A percentile compares a stretch with the other conserved stretches of the same genome.
Conservation (phyloP, 2,329 filamentous ascomycete species). For the Fusarium proliferatum region DNA sequence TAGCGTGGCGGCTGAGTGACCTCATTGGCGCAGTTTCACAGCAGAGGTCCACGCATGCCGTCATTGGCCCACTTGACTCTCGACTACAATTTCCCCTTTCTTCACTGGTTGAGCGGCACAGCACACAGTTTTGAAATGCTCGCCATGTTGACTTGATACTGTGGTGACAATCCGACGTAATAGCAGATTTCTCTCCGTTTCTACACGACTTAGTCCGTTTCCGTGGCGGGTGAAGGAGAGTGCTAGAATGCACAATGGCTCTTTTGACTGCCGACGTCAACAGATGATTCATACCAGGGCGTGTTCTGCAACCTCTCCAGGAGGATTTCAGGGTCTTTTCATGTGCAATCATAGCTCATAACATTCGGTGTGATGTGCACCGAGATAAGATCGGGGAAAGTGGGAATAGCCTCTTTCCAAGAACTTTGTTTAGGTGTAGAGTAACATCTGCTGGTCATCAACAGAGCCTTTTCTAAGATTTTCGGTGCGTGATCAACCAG, state of each 20-base stretch:
- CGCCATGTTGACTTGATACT: conserved; percentile 13
- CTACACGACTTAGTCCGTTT: conserved; percentile 28
- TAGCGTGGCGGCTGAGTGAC: conserved; percentile 38
- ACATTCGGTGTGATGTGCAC: background rate
- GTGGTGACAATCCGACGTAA: conserved; percentile 30
- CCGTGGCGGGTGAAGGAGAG: conserved; percentile 11
- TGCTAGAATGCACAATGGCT: background rate
- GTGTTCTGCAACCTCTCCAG: background rate
- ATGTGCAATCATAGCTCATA: conserved; percentile 1
- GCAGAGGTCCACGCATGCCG: conserved; percentile 31
- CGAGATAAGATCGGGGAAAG: background rate
- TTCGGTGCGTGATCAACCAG: background rate
- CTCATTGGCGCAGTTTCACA: conserved; percentile 37
- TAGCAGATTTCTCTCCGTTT: conserved; percentile 29
- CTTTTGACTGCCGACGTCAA: conserved; percentile 24
- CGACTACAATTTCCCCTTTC: conserved; percentile 12
- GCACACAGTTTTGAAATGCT: conserved; percentile 1
- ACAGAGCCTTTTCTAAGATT: background rate
- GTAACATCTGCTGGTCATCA: background rate
- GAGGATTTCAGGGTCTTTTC: background rate
- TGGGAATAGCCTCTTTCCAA: conserved; percentile 16
- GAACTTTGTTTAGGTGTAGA: background rate
- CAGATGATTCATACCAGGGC: conserved; percentile 19
- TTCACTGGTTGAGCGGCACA: conserved; percentile 27
- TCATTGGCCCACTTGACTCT: conserved; percentile 38